Base-by-base conservation (phyloP, 208 protist genomes). In the Acanthamoeba divionensis region DNA sequence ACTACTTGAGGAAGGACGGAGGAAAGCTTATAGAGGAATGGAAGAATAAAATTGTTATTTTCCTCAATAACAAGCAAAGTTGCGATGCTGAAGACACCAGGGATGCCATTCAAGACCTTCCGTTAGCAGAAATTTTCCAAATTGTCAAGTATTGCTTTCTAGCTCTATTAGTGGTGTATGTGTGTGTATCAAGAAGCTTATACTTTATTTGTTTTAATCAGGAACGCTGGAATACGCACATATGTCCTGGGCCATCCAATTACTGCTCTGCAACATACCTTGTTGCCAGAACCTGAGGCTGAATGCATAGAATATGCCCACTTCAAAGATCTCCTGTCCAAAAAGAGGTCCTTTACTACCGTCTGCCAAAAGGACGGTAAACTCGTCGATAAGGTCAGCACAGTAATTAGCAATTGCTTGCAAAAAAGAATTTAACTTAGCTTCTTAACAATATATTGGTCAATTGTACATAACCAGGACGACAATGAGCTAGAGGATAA, bases 1-100 rank as follows among this genome's bases (percentile, higher is more conserved):
- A 41, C 38, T 79, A 79, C 38, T 47, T 24, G 3, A 57, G 44
- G 9, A 41, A 79, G 67, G 67, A 79, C 38, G 67, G 67, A 7
- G 67, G 67, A 24, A 79, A 41, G 38, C 44, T 79, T n/a, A 47
- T 79, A 2, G 67, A 79, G 6, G 67, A 79, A 41, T 5, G 48
- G 38, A 79, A 52, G 67, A 47, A 26, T 47, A 79, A 79, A 47
- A n/a, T 79, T 24, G 67, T 79, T 2, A 79, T 79, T 47, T 79
- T 79, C 67, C 67, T 79, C 67, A 79, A 79, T 47, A 79, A 79
- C 67, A 52, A 79, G 24, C 55, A 79, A 24, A 38, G 45, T 21
- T 47, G 67, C 38, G 67, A 47, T 24, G 67, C 67, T 13, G 67
- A 79, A 12, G 67, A 79, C 44, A 21, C 67, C 36, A 79, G 55